These are phyloP conservation scores for Penicillium sp. DNA, from an alignment of 2,329 filamentous ascomycete genomes.

Conservation along the genomic window DNA sequence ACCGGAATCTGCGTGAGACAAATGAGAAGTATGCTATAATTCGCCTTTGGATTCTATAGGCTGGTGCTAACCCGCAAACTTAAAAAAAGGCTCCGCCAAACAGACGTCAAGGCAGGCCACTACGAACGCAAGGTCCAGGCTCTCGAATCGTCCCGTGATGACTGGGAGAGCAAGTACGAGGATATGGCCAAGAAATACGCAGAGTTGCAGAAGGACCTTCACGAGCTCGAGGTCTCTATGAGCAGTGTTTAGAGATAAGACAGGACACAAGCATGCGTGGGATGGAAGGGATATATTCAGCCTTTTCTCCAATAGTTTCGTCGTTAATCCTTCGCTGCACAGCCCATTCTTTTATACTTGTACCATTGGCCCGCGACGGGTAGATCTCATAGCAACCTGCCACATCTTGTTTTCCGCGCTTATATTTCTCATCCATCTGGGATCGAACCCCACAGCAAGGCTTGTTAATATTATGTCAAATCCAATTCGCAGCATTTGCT, in stretches of 20 bases:
- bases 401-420: slow-evolving; percentile 22
- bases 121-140: slow-evolving; percentile 99
- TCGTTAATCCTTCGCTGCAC: slow-evolving; percentile 33
- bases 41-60: slow-evolving; percentile 1
- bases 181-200: slow-evolving; percentile 93
- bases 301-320: slow-evolving; percentile 31
- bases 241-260: slow-evolving; percentile 76
- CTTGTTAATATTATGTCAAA: slow-evolving; percentile 19
- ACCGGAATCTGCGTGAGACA: slow-evolving; percentile 93
- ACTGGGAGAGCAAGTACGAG: slow-evolving; percentile 98
- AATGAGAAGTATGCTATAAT: slow-evolving; percentile 86
- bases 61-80: slow-evolving; percentile 24
- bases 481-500: slow-evolving; percentile 18
- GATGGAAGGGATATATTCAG: slow-evolving; percentile 35
- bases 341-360: slow-evolving; percentile 31
- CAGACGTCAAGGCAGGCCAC: slow-evolving; percentile 98
- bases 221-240: slow-evolving; percentile 89
- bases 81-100: slow-evolving; percentile 87
- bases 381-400: slow-evolving; percentile 26
- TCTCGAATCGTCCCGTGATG: slow-evolving; percentile 86
- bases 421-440: slow-evolving; percentile 20
- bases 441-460: slow-evolving; percentile 23
- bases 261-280: slow-evolving; percentile 38
- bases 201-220: slow-evolving; percentile 83
- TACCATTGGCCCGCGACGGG: slow-evolving; percentile 24